A percentile compares a stretch with the other conserved stretches of the same genome.
phyloP scores from a whole-genome alignment of 352 stramenopile genomes.

The Pythium monospermum region DNA sequence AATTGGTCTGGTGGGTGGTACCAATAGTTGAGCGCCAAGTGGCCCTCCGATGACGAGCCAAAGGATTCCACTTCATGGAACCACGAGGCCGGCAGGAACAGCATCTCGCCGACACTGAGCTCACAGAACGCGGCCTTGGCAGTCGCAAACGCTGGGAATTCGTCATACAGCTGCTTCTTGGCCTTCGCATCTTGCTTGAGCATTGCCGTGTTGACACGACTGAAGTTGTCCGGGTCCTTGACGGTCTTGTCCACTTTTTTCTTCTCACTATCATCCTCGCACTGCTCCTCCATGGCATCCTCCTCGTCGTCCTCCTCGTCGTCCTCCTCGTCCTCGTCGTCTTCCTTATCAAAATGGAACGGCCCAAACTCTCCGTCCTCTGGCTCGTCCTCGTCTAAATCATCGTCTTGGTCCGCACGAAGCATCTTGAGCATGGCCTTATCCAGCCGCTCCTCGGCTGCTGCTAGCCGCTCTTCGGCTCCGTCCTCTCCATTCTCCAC shows the following conservation, averaged over 20 bases:
- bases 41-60: constrained; percentile 47
- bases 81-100: constrained; percentile 96
- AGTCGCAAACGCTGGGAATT: constrained; percentile 57
- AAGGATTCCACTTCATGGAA: constrained; percentile 96
- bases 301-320: constrained; percentile 23
- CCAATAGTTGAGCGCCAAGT: constrained; percentile 89
- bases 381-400: constrained; percentile 22
- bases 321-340: constrained; percentile 36
- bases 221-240: constrained; percentile 74
- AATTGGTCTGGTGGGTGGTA: constrained; percentile 78
- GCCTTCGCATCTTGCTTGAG: constrained; percentile 31
- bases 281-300: constrained; percentile 26
- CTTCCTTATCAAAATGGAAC: constrained; percentile 50
- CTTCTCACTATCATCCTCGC: constrained; percentile 10
- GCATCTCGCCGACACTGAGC: constrained; percentile 90
- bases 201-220: constrained; percentile 52
- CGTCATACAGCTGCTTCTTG: constrained; percentile 25
- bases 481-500: constrained; percentile 39
- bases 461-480: constrained; percentile 41
- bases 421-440: constrained; percentile 76
- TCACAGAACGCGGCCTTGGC: constrained; percentile 68
- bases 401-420: constrained; percentile 45
- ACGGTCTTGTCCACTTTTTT: constrained; percentile 43
- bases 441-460: constrained; percentile 58
- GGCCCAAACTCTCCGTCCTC: constrained; percentile 45